Percentiles rank a stretch among this genome's conserved stretches.
phyloP scores from a whole-genome alignment of 2,329 filamentous ascomycete genomes.

The Coleophoma crateriformis region DNA sequence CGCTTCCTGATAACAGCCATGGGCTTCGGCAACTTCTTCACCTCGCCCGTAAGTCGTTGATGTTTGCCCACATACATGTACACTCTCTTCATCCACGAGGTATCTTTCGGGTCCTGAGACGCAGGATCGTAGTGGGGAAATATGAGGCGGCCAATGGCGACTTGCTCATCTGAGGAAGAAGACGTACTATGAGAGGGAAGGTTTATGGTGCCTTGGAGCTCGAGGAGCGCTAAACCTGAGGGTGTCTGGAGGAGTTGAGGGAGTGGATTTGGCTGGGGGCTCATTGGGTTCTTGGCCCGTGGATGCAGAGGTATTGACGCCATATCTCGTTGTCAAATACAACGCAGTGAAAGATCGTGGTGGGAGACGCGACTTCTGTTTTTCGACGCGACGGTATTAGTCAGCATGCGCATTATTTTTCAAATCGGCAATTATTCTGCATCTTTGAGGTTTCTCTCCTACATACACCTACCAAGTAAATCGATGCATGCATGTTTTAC shows the following conservation, averaged over 20 bases:
- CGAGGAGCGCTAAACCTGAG: slow-evolving; percentile 80
- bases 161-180: slow-evolving; percentile 26
- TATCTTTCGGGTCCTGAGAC: slow-evolving; percentile 42
- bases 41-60: slow-evolving; percentile 83
- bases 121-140: slow-evolving; percentile 67
- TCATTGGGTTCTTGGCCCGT: background rate
- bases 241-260: slow-evolving; percentile 85
- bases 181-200: slow-evolving; percentile 38
- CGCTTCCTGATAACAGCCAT: slow-evolving; percentile 70
- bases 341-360: too few species aligned
- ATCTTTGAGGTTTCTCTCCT: too few species aligned
- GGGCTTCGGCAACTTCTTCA: slow-evolving; percentile 77
- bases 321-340: background rate
- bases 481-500: too few species aligned
- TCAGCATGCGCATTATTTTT: too few species aligned
- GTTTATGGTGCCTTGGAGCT: slow-evolving; percentile 89
- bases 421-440: too few species aligned
- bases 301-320: background rate
- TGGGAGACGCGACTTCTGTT: too few species aligned
- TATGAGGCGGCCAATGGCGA: slow-evolving; percentile 64
- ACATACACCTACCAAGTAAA: too few species aligned
- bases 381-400: too few species aligned
- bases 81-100: slow-evolving; percentile 83
- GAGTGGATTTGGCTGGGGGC: slow-evolving; percentile 43
- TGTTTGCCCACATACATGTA: slow-evolving; percentile 85